A percentile compares a stretch with the other conserved stretches of the same genome.
These are phyloP conservation scores for Ganoderma sinense DNA, from an alignment of 1,284 basidiomycete genomes.

Conservation along the genomic window DNA sequence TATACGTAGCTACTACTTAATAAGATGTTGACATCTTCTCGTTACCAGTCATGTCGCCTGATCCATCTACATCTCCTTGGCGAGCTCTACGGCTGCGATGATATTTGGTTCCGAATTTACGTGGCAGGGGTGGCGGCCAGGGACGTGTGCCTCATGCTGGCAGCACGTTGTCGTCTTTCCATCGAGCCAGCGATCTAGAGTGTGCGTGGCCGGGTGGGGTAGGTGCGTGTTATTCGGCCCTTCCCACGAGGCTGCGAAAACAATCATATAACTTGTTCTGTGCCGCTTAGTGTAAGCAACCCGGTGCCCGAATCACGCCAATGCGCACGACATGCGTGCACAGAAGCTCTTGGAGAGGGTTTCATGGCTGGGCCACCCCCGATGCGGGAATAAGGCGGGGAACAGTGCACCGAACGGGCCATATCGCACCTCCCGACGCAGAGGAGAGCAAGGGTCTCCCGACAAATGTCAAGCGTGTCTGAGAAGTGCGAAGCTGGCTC, in stretches of 20 bases:
- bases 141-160: neutral
- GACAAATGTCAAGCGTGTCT: neutral
- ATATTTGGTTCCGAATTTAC: neutral
- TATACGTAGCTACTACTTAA: neutral
- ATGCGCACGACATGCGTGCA: neutral
- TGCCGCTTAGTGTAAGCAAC: neutral
- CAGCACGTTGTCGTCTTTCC: neutral
- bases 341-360: neutral
- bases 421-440: neutral
- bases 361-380: neutral
- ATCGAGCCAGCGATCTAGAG: neutral
- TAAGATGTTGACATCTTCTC: slow-evolving; percentile 1
- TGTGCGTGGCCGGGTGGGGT: neutral
- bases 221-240: neutral
- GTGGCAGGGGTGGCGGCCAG: neutral
- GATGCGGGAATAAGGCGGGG: neutral
- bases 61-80: neutral
- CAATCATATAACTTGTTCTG: neutral
- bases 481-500: neutral
- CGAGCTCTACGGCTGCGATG: neutral
- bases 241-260: slow-evolving; percentile 3
- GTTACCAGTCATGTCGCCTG: neutral
- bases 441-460: neutral
- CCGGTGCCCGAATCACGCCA: neutral
- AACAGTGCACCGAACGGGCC: too few relatives aligned